Evolutionary conservation across 257 asterid genomes (phyloP), one percentile per base, ranked within the genome.

Genomic region (Coffea eugenioides): DNA sequence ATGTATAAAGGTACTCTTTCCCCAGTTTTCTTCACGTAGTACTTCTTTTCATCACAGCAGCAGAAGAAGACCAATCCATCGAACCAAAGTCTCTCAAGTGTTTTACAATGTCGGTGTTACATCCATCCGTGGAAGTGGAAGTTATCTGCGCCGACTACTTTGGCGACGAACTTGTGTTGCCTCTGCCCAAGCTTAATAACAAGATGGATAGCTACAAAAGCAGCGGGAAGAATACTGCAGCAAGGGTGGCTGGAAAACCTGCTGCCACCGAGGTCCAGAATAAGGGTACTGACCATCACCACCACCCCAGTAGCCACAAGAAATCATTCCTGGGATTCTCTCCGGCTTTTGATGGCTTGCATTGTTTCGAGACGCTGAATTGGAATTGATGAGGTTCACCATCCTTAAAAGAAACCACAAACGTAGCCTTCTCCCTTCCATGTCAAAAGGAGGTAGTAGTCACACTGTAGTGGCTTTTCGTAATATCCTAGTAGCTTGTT

Each of bases 81-180:
- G 3, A 27, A 65, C 8, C 41, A 25, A 65, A 65, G 41, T 10
- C 25, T 65, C 43, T 65, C 27, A 23, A 6, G 68, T 62, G 31
- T 62, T 62, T 6, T 14, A 51, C 57, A 51, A 62, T 43, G 71
- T 76, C 61, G 71, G 39, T 45, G 62, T 62, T 62, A 1, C 46
- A 31, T 43, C 62, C 62, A 76, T 25, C 62, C 2, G 71, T 34
- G 1, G 14, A 6, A 23, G 61, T 34, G 1, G 8, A 6, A 23
- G 43, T 61, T 2, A 61, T 61, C 71, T 59, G 79, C n/a, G 59
- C 71, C 14, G 79, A 75, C 31, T 75, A 54, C 61, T 75, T 75
- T 13, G 62, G 79, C 9, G 71, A 76, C 23, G 79, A 76, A n/a
- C 61, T 76, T 21, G 62, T 67, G 46, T 76, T 62, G 0, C 61